Evolutionary conservation across 345 rosid genomes (phyloP), one percentile per base, ranked within the genome.

Genomic region (Eucalyptus globulus): DNA sequence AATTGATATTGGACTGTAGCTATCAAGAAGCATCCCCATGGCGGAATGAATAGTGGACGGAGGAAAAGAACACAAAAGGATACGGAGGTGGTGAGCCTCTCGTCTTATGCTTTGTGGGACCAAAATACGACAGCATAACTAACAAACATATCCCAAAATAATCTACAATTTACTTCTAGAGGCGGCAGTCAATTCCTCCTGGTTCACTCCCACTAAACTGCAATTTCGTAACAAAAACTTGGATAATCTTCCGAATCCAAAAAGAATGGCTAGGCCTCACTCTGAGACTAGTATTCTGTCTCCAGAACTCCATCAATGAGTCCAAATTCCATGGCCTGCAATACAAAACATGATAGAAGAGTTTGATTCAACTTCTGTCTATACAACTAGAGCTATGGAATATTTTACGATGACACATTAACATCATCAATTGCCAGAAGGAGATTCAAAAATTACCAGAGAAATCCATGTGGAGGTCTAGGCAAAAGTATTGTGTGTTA

Each of bases 311-410:
- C 97, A 88, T 97, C 99, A 6, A 97, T 93, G 67, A 96, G 95
- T 43, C 98, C 98, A 44, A 95, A 96, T 88, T 97, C 98, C 95
- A 97, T 93, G 31, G 98, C 97, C 99, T 97, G 95, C 93, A 89
- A 90, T 58, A 54, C 40, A 31, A n/a, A 86, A 86, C 29, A 67
- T 27, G 67, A 67, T 27, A 21, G 40, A 8, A 40, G 83, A 76
- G 47, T 76, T 40, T 37, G 24, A 76, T 40, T 12, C 29, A 21
- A 76, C 15, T 19, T 72, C 83, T 76, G 45, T 76, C 83, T 40
- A 31, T 15, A 50, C 44, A 86, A 16, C 45, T 29, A 49, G 45
- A 86, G 43, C 65, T 0, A 86, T 11, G 2, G 1, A 37, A 45
- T n/a, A 27, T 49, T 86, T 27, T 27, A 27, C 1, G 34, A 49